Percentiles rank a stretch among this genome's conserved stretches.
Evolutionary conservation across 768 basidiomycete species (phyloP).

Genomic region (Russula vinacea): DNA sequence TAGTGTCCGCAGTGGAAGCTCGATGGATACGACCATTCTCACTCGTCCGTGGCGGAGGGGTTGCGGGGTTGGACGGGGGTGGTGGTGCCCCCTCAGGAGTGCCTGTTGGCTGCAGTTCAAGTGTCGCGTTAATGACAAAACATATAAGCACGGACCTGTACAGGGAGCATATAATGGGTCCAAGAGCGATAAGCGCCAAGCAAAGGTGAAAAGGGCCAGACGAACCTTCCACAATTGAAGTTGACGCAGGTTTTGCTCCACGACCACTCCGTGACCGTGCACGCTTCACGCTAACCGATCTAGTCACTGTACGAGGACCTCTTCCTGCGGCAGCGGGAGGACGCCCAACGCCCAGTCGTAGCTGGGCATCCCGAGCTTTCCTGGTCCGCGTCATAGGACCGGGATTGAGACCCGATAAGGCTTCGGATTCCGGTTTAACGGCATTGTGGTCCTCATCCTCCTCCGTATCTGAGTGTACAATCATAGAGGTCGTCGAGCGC

Average conservation of each 20-base stretch:
- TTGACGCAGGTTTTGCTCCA: slow-evolving; percentile 49
- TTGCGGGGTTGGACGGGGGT: slow-evolving; percentile 10
- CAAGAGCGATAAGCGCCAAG: not conserved
- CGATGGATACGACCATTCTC: slow-evolving; percentile 11
- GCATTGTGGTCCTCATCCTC: slow-evolving; percentile 22
- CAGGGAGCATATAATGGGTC: not conserved
- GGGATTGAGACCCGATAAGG: slow-evolving; percentile 31
- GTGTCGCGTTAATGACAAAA: slow-evolving; percentile 2
- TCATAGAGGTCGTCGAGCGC: slow-evolving; percentile 28
- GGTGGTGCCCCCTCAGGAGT: slow-evolving; percentile 9
- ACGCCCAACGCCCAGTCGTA: slow-evolving; percentile 66
- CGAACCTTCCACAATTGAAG: slow-evolving; percentile 49
- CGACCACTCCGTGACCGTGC: slow-evolving; percentile 52
- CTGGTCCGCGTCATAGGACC: slow-evolving; percentile 48
- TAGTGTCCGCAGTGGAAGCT: slow-evolving; percentile 1
- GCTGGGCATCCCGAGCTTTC: slow-evolving; percentile 71
- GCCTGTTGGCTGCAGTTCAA: slow-evolving; percentile 15
- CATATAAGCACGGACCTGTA: slow-evolving; percentile 14
- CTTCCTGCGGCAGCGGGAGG: slow-evolving; percentile 62
- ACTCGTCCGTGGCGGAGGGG: slow-evolving; percentile 3
- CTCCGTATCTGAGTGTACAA: slow-evolving; percentile 31
- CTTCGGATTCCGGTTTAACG: slow-evolving; percentile 33
- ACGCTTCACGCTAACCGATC: slow-evolving; percentile 48
- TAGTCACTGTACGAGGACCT: slow-evolving; percentile 64
- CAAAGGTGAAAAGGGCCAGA: slow-evolving; percentile 3